phyloP scores from a whole-genome alignment of 371 early-diverging fungal genomes.

The Lichtheimia ramosa region DNA sequence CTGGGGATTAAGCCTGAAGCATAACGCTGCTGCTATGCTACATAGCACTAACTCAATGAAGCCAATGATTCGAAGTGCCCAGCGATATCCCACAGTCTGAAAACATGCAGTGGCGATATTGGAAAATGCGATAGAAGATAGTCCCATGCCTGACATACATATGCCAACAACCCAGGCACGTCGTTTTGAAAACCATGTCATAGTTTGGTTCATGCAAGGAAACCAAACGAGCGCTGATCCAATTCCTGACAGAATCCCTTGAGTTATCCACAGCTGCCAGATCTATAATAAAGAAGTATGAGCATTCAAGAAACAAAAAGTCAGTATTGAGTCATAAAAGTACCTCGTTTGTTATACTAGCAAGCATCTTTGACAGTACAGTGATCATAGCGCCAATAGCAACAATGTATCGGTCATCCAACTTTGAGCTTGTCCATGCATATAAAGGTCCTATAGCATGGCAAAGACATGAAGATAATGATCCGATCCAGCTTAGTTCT shows the following conservation, averaged over 20 bases:
- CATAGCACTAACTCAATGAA: conserved; percentile 42
- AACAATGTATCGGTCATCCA: conserved; percentile 14
- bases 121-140: conserved; percentile 65
- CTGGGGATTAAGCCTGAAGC: conserved; percentile 9
- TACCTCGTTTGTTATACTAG: conserved; percentile 19
- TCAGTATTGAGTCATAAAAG: neutral
- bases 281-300: conserved; percentile 4
- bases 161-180: conserved; percentile 18
- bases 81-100: conserved; percentile 49
- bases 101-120: conserved; percentile 56
- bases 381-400: conserved; percentile 34
- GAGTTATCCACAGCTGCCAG: conserved; percentile 26
- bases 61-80: conserved; percentile 60
- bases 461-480: conserved; percentile 29
- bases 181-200: conserved; percentile 14
- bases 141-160: conserved; percentile 58
- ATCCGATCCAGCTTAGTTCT: conserved; percentile 41
- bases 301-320: neutral
- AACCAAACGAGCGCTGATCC: conserved; percentile 11
- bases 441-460: conserved; percentile 42
- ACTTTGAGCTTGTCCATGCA: conserved; percentile 38
- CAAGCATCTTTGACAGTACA: conserved; percentile 40
- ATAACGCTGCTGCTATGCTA: conserved; percentile 5
- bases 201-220: conserved; percentile 12
- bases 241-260: conserved; percentile 20